Evolutionary conservation across 148 eudicot genomes (phyloP).

Genomic region (Fallopia convolvulus): DNA sequence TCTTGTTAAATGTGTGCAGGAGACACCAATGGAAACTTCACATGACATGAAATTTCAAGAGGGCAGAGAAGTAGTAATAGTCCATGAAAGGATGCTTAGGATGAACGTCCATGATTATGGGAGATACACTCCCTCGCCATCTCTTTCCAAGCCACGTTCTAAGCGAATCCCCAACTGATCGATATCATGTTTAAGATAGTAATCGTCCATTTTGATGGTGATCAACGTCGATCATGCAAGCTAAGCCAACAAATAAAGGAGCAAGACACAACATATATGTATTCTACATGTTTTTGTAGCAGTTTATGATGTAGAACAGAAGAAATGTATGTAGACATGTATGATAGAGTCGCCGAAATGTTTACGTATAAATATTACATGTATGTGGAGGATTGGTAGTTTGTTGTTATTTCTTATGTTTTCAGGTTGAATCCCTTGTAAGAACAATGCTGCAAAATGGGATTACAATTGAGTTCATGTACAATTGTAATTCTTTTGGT

Average conservation of each 20-base stretch:
- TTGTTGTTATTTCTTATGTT: no score
- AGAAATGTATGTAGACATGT: not conserved
- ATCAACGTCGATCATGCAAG: not conserved
- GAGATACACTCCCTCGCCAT: slow-evolving; percentile 54
- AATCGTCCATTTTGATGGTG: not conserved
- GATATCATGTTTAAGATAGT: not conserved
- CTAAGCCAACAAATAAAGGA: not conserved
- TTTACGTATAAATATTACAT: no score
- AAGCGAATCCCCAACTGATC: slow-evolving; percentile 61
- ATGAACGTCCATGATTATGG: slow-evolving; percentile 57
- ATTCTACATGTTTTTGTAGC: not conserved
- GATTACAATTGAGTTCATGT: no score
- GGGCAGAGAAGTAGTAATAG: not conserved
- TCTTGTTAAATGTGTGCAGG: not conserved
- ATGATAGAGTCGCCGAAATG: not conserved
- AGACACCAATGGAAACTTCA: not conserved
- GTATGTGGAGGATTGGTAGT: not conserved
- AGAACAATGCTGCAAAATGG: no score
- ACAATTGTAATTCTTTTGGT: no score
- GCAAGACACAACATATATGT: not conserved
- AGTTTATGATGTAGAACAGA: not conserved
- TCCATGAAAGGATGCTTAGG: slow-evolving; percentile 54
- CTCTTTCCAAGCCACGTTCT: slow-evolving; percentile 47
- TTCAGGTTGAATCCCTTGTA: no score
- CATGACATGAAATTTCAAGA: slow-evolving; percentile 4